Evolutionary conservation across 108 stramenopile species (phyloP), one percentile per base, ranked within the genome.

Genomic region (Asterionellopsis glacialis): DNA sequence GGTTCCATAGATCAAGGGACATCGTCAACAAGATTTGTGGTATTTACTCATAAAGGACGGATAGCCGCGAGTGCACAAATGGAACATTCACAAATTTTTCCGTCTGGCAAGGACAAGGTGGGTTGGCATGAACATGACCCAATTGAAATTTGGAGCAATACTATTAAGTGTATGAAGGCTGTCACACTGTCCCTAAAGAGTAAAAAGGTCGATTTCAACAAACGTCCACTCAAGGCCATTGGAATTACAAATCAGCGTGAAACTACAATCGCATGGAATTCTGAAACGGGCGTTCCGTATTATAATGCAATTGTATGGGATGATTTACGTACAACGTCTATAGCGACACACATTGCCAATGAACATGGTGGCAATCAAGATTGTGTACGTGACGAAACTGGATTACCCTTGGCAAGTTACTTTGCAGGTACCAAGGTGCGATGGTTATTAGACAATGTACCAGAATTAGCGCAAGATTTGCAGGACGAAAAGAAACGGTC

Each of bases 161-260:
- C 76, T 18, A 45, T 61, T 10, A 41, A 43, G 0, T 91, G 89
- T 49, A 81, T 90, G 10, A 22, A 73, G 9, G 67, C 67, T 22
- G 81, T 83, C 27, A 48, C 68, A 15, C 45, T 74, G 13, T 67
- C 68, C 12, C 33, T 91, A 38, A 9, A 67, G 10, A 67, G 63
- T 27, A 52, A 64, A 16, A 61, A 44, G 63, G 40, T 54, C 43
- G 63, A 51, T 14, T 54, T 53, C 24, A 44, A 54, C 12, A 65
- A 57, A 41, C 2, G 19, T 24, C 50, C 59, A 0, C 39, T 90
- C 53, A 67, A 72, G 43, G 85, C 92, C 28, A 77, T 98, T 54
- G 99, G 99, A 47, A 97, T 99, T 54, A 98, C 99, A 12, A 99
- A 99, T 77, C 97, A 99, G 72, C 75, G 99, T 6, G 99, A 99